Evolutionary conservation across 1,284 basidiomycete species (phyloP).

Genomic region (Hymenochaete sp.): DNA sequence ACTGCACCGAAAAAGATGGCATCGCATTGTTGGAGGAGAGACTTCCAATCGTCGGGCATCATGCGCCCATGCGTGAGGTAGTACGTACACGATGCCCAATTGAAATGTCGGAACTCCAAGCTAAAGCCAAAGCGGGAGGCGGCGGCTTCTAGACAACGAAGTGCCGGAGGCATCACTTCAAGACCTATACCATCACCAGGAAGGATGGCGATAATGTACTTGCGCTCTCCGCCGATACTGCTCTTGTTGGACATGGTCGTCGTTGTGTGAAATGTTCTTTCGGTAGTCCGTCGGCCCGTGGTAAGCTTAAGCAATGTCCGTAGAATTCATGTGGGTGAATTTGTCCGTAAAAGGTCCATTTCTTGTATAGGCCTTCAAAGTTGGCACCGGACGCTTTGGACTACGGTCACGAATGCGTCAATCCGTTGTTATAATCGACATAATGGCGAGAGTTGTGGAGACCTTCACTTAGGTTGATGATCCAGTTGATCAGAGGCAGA

Average conservation of each 20-base stretch:
- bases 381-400: neutral
- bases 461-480: no score
- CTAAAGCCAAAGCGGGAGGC: slow-evolving; percentile 25
- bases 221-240: slow-evolving; percentile 5
- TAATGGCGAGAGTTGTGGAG: no score
- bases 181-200: slow-evolving; percentile 51
- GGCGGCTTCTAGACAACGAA: slow-evolving; percentile 31
- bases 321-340: neutral
- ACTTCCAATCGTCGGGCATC: slow-evolving; percentile 31
- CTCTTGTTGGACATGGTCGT: slow-evolving; percentile 7
- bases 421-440: no score
- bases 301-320: neutral
- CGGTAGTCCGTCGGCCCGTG: neutral
- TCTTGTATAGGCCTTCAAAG: neutral
- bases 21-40: slow-evolving; percentile 26
- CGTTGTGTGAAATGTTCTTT: neutral
- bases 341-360: neutral
- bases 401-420: neutral
- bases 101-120: slow-evolving; percentile 30
- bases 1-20: slow-evolving; percentile 36
- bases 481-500: no score
- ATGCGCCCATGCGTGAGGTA: slow-evolving; percentile 28
- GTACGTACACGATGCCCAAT: slow-evolving; percentile 30
- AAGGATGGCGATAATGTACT: slow-evolving; percentile 44
- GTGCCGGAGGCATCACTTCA: slow-evolving; percentile 40